phyloP scores from a whole-genome alignment of 176 grass and related monocot species.

The Aegilops tauschii region DNA sequence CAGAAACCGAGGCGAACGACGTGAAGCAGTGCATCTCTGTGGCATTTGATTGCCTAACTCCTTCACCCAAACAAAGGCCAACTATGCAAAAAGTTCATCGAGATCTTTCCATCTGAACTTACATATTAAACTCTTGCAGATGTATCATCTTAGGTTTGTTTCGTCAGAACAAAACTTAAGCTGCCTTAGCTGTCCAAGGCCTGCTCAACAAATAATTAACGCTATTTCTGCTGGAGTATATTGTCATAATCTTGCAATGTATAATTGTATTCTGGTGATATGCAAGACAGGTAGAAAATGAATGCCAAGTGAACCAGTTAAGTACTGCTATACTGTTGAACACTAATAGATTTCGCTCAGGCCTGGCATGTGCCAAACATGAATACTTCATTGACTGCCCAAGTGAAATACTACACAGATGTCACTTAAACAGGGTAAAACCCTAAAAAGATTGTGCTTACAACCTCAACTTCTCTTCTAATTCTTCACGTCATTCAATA shows the following conservation, averaged over 20 bases:
- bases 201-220: background rate
- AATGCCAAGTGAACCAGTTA: background rate
- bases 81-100: slow-evolving; percentile 4
- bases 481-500: background rate
- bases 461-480: background rate
- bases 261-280: background rate
- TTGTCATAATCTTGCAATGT: background rate
- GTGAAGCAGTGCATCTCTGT: background rate
- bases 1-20: background rate
- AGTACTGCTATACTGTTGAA: background rate
- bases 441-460: background rate
- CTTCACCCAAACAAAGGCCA: background rate
- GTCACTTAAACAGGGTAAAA: background rate
- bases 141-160: background rate
- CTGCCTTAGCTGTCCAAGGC: background rate
- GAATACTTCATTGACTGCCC: background rate
- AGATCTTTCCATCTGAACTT: background rate
- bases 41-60: background rate
- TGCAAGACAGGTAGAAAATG: background rate
- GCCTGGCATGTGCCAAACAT: too few species aligned
- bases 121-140: background rate
- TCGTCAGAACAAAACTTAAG: background rate
- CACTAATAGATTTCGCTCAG: too few species aligned
- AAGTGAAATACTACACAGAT: background rate
- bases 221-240: background rate